Conservation (phyloP, 345 rosid species). For the Cardiospermum halicacabum region DNA sequence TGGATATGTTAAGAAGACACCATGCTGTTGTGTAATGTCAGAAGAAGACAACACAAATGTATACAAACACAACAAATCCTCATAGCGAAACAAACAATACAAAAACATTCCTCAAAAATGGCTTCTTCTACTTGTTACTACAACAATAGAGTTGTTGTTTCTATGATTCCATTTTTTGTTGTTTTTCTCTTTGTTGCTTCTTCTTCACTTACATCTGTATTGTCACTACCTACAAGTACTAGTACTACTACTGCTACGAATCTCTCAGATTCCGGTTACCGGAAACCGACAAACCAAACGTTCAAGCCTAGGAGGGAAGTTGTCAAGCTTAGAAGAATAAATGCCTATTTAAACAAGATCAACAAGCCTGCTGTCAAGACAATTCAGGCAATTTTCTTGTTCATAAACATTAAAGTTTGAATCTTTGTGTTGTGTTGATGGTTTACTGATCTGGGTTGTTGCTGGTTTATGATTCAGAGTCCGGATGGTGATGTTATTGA, state of each 20-base stretch:
- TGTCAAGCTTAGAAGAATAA: constrained; percentile 45
- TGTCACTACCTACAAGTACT: constrained; percentile 25
- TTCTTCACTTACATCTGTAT: constrained; percentile 30
- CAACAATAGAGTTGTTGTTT: constrained; percentile 17
- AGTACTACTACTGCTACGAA: too few species aligned
- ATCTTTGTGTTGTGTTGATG: constrained; percentile 4
- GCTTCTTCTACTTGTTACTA: constrained; percentile 35
- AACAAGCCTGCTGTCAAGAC: constrained; percentile 91
- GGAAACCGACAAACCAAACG: constrained; percentile 38
- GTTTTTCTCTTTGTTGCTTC: constrained; percentile 36
- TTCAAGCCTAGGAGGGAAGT: constrained; percentile 41
- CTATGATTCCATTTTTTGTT: constrained; percentile 43
- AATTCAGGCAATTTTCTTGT: constrained; percentile 43
- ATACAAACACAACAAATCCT: constrained; percentile 37
- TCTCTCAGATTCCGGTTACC: constrained; percentile 40
- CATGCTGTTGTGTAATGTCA: constrained; percentile 18
- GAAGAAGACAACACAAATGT: constrained; percentile 52
- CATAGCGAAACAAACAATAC: constrained; percentile 30
- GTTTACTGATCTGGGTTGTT: constrained; percentile 10
- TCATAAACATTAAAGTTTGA: not conserved
- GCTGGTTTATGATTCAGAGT: constrained; percentile 45
- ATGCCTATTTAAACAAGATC: constrained; percentile 56
- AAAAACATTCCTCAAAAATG: constrained; percentile 50
- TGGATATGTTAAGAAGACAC: constrained; percentile 29
- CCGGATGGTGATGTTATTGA: constrained; percentile 96